phyloP scores from a whole-genome alignment of 1,284 basidiomycete species.

The Tilletia walkeri region DNA sequence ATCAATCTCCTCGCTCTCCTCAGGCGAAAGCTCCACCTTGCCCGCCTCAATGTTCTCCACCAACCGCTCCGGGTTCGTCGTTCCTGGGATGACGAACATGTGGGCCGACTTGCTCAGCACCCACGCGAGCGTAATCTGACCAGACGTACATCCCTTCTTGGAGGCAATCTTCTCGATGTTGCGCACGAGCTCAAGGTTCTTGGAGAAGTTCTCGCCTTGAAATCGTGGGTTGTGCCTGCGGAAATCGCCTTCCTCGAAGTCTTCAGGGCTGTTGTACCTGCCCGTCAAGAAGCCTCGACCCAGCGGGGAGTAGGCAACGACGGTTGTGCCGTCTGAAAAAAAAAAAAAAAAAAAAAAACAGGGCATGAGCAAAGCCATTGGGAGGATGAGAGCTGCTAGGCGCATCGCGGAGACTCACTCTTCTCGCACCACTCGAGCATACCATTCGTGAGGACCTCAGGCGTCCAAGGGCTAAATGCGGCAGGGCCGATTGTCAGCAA shows the following conservation, averaged over 20 bases:
- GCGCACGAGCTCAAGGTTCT: constrained; percentile 38
- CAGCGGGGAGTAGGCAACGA: constrained; percentile 39
- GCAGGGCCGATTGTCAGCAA: too few relatives aligned
- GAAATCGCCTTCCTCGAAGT: constrained; percentile 37
- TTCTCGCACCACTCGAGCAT: constrained; percentile 38
- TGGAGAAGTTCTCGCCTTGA: constrained; percentile 36
- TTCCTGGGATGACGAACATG: constrained; percentile 27
- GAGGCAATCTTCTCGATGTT: constrained; percentile 36
- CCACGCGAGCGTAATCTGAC: constrained; percentile 35
- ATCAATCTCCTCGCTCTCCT: constrained; percentile 39
- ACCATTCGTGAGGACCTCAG: constrained; percentile 37
- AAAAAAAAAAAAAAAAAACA: neutral
- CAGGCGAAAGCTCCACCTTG: constrained; percentile 24
- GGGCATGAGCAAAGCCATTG: neutral
- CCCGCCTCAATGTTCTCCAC: constrained; percentile 36
- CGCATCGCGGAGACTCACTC: constrained; percentile 16
- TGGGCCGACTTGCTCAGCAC: constrained; percentile 25
- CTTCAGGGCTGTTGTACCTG: constrained; percentile 27
- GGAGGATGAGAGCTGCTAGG: neutral
- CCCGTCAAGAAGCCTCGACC: constrained; percentile 41
- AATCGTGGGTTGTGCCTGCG: constrained; percentile 39
- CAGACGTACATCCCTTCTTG: constrained; percentile 38
- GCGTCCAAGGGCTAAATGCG: constrained; percentile 48
- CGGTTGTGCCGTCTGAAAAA: constrained; percentile 24
- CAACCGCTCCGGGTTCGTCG: constrained; percentile 27